These are phyloP conservation scores for Chaetoceros tenuissimus DNA, from an alignment of 108 stramenopile species.

Conservation along the genomic window DNA sequence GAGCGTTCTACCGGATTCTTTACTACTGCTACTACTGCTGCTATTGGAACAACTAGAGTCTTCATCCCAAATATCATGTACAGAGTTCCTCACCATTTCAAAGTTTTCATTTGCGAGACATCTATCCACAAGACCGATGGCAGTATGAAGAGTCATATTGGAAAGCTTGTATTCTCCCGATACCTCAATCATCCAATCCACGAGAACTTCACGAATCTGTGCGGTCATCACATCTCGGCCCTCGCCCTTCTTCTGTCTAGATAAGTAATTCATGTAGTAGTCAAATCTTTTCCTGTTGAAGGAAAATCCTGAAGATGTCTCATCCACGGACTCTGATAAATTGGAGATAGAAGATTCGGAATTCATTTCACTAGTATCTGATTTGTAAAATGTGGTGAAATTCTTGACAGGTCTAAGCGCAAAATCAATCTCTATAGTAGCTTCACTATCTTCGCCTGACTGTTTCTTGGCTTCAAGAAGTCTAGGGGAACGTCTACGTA, in stretches of 20 bases:
- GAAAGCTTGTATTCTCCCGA: conserved; percentile 59
- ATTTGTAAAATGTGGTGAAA: no score
- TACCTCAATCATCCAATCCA: conserved; percentile 90
- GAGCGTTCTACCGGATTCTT: neutral
- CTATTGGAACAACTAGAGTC: no score
- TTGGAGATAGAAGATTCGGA: no score
- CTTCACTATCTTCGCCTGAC: no score
- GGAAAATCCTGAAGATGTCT: neutral
- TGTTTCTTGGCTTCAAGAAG: no score
- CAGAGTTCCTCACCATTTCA: conserved; percentile 14
- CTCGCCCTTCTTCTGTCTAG: neutral
- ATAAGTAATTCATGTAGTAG: neutral
- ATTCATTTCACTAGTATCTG: no score
- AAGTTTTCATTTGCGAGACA: conserved; percentile 38
- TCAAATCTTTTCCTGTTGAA: neutral
- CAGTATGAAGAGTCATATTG: conserved; percentile 57
- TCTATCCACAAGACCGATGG: conserved; percentile 58
- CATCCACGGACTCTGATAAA: no score
- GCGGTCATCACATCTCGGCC: conserved; percentile 45
- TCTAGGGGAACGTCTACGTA: no score
- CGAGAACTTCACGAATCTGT: conserved; percentile 74
- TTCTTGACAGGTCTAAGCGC: no score
- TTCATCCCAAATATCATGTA: no score
- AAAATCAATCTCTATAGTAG: no score
- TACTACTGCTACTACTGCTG: no score